Evolutionary conservation across 2,329 filamentous ascomycete species (phyloP), one percentile per base, ranked within the genome.

Genomic region (Daldinia eschscholtzii): DNA sequence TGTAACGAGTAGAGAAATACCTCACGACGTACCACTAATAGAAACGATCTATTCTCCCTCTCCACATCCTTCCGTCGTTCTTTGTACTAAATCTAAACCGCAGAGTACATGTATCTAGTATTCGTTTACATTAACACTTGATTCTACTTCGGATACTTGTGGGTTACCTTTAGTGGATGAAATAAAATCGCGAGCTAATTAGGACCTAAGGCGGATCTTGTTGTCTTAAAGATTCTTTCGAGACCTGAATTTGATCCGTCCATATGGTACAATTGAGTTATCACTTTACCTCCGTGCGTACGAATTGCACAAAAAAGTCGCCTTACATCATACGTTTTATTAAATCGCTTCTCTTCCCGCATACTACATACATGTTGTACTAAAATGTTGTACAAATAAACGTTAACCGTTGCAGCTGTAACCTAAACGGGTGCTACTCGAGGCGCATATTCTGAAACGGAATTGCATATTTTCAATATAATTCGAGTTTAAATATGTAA

Each of bases 371-470:
- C n/a, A n/a, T n/a, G n/a, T n/a, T n/a, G 33, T 23, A 23, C 20
- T 2, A 23, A 23, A 23, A 41, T 3, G 55, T 61, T 12, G 53
- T 50, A 70, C 64, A 48, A 48, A 56, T 59, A 61, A 64, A 59
- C 58, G 55, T 60, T 63, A 28, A 50, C 41, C 44, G 66, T 64
- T 70, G 50, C 46, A 42, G 61, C 28, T 57, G 42, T 48, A 62
- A 67, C 61, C 30, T 58, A 37, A 35, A 26, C 15, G 18, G 20
- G 33, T 63, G 42, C 28, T 46, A 64, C 56, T 57, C 37, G 33
- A 65, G 61, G 48, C 63, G 64, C 70, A 67, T 61, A 71, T 63
- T 61, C 67, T 67, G 70, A 71, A 71, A 71, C 70, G 39, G 57
- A 46, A 12, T 52, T 52, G 67, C 50, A 65, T 65, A 64, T 56